phyloP scores from a whole-genome alignment of 2,329 filamentous ascomycete species.

The Colletotrichum lupini region DNA sequence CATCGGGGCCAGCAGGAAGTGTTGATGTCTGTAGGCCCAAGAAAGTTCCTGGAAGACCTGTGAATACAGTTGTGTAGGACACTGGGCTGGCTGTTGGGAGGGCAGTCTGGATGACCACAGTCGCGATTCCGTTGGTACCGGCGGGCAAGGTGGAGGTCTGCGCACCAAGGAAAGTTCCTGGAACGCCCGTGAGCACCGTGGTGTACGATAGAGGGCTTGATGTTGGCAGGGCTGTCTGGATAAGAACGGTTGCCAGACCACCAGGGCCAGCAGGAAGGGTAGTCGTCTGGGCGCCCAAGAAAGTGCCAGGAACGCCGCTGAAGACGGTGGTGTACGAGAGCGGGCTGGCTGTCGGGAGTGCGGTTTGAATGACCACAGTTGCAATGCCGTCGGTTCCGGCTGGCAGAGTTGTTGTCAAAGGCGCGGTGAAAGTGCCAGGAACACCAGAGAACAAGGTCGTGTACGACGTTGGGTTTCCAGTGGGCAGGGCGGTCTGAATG shows the following conservation, averaged over 20 bases:
- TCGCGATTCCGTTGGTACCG: constrained; percentile 8
- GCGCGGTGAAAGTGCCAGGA: constrained; percentile 6
- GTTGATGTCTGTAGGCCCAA: background rate
- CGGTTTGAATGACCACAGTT: constrained; percentile 9
- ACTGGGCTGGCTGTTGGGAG: background rate
- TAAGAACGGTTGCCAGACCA: constrained; percentile 2
- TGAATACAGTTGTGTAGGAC: background rate
- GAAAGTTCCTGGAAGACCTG: background rate
- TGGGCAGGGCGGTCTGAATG: constrained; percentile 17
- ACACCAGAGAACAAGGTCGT: constrained; percentile 7
- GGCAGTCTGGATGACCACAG: constrained; percentile 8
- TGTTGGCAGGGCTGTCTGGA: constrained; percentile 2
- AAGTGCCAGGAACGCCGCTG: constrained; percentile 9
- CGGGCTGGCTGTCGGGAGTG: background rate
- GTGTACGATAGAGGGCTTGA: background rate
- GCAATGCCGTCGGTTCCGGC: background rate
- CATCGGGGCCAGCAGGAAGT: background rate
- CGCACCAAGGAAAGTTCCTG: constrained; percentile 1
- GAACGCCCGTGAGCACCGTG: background rate
- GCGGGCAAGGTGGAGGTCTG: constrained; percentile 1
- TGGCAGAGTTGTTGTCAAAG: background rate
- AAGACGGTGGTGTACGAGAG: background rate
- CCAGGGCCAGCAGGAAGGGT: background rate
- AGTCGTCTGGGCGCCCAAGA: background rate
- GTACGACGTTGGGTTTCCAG: background rate